phyloP scores from a whole-genome alignment of 208 protist genomes.

The Leishmania arabica region DNA sequence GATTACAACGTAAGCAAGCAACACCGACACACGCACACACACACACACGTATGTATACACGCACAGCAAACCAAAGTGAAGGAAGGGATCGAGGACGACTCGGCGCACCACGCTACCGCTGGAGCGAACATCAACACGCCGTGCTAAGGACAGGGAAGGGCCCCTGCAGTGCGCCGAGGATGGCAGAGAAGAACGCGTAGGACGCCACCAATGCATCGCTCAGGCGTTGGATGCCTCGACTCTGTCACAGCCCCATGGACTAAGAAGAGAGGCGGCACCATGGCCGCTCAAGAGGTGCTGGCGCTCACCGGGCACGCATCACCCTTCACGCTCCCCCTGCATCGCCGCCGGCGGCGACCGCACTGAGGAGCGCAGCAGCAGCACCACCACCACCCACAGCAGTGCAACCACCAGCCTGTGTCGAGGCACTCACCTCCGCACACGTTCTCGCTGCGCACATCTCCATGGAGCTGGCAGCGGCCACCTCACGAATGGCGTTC shows the following conservation, averaged over 20 bases:
- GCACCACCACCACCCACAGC: background rate
- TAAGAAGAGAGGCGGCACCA: background rate
- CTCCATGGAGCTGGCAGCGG: constrained; percentile 5
- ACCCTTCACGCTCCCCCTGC: background rate
- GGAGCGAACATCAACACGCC: background rate
- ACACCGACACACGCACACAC: background rate
- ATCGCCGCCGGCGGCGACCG: background rate
- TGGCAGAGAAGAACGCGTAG: background rate
- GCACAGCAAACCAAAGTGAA: background rate
- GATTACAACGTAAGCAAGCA: background rate
- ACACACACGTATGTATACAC: background rate
- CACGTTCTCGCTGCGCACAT: background rate
- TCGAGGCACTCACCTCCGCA: background rate
- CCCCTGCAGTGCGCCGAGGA: background rate
- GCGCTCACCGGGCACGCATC: background rate
- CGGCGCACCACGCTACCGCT: background rate
- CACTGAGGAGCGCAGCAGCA: background rate
- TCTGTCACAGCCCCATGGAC: background rate
- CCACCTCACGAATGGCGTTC: constrained; percentile 21
- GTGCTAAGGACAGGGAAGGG: no score
- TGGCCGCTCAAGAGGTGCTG: background rate
- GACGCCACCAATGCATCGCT: background rate
- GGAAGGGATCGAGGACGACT: background rate
- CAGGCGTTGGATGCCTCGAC: background rate
- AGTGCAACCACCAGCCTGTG: background rate